Percentiles rank a stretch among this genome's conserved stretches.
These are phyloP conservation scores for Porphyrellus cyaneotinctus DNA, from an alignment of 768 basidiomycete species.

Conservation along the genomic window DNA sequence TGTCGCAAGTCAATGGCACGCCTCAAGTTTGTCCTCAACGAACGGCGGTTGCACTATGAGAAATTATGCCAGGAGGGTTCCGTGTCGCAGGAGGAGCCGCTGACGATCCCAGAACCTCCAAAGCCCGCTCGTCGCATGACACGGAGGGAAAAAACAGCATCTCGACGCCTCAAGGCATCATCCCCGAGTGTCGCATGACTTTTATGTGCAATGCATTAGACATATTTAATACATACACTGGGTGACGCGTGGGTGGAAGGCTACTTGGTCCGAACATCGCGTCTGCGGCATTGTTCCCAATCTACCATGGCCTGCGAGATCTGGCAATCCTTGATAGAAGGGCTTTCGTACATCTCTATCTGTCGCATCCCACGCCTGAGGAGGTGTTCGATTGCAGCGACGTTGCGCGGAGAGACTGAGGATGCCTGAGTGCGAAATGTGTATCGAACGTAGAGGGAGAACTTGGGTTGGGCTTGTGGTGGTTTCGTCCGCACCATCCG, in stretches of 20 bases:
- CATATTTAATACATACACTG: conserved; percentile 5
- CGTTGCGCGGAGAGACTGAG: conserved; percentile 58
- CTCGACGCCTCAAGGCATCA: conserved; percentile 10
- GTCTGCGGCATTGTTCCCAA: conserved; percentile 47
- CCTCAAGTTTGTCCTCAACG: conserved; percentile 89
- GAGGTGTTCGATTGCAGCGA: conserved; percentile 70
- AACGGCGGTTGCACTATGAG: conserved; percentile 81
- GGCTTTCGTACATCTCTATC: conserved; percentile 64
- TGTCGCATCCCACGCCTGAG: conserved; percentile 66
- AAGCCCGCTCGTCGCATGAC: conserved; percentile 17
- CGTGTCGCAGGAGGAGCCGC: conserved; percentile 17
- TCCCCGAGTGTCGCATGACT: conserved; percentile 4
- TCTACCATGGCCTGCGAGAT: conserved; percentile 66
- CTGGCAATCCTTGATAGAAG: conserved; percentile 68
- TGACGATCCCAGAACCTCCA: conserved; percentile 12
- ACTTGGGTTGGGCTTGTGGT: conserved; percentile 52
- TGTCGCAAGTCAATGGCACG: conserved; percentile 95
- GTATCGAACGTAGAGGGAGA: conserved; percentile 64
- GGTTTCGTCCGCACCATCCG: conserved; percentile 75
- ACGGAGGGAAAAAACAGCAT: conserved; percentile 17
- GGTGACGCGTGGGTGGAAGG: conserved; percentile 1
- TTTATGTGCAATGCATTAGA: conserved; percentile 9
- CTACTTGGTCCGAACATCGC: conserved; percentile 3
- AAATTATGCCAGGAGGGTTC: conserved; percentile 22
- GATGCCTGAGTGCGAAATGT: conserved; percentile 63